Evolutionary conservation across 345 rosid species (phyloP), one percentile per base, ranked within the genome.

Genomic region (Fremontodendron californicum): DNA sequence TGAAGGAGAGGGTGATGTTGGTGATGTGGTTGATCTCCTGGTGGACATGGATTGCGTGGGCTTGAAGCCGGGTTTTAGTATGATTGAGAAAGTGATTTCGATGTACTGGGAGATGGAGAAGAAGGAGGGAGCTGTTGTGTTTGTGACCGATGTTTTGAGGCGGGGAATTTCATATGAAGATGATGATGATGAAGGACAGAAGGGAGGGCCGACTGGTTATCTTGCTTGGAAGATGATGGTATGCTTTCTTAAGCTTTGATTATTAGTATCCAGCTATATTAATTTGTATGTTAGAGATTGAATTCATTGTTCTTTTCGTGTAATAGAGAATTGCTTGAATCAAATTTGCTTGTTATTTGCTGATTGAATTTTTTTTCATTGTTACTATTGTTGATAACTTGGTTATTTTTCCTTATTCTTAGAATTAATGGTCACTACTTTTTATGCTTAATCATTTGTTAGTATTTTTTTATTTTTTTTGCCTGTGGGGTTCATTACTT

Each of bases 151-250:
- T 83, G 90, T 88, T 49, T 79, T 94, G 79, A 84, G 81, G 7
- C 82, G 95, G 31, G 88, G 85, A n/a, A 84, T 87, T 71, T 80
- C 85, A 25, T 81, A 83, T 81, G 83, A 81, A 1, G 84, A 79
- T 31, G 85, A 78, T 51, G 88, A 84, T 57, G 87, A 82, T 25
- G 86, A 85, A 37, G 90, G 90, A 33, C 87, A 86, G 43, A 90
- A 91, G 74, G 97, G 97, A 60, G 98, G 98, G 39, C 97, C 98
- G 10, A 80, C 86, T 45, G 98, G 98, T 4, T 93, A 93, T 85
- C 97, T 94, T 82, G 92, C 94, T 43, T 94, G 98, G 98, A 93
- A 94, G 85, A 79, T 94, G 88, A 93, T 91, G 98, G 97, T 94
- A 87, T 16, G 19, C 6, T 51, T 3, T 75, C 68, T 79, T 55